Evolutionary conservation across 2,329 filamentous ascomycete genomes (phyloP).

Genomic region (Fusarium sp.): DNA sequence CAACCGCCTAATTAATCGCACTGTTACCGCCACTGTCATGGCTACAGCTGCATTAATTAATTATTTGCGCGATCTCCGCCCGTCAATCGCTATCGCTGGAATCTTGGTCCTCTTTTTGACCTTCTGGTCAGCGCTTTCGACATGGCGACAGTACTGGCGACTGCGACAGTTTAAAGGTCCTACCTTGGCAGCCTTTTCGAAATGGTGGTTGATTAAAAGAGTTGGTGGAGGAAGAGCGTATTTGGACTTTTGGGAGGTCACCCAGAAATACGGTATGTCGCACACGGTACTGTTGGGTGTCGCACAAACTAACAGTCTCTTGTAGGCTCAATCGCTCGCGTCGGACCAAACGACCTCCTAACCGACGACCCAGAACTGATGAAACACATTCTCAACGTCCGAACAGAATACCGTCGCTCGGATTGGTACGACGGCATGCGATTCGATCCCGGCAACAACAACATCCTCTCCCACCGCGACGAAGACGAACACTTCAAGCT

Average conservation of each 20-base stretch:
- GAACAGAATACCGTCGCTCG: slow-evolving; percentile 50
- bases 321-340: slow-evolving; percentile 51
- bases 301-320: neutral
- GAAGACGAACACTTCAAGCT: slow-evolving; percentile 57
- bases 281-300: neutral
- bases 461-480: slow-evolving; percentile 61
- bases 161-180: slow-evolving; percentile 57
- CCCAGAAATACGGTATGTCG: slow-evolving; percentile 50
- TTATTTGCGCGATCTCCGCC: neutral
- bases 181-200: slow-evolving; percentile 51
- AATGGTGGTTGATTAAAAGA: slow-evolving; percentile 52
- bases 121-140: slow-evolving; percentile 33
- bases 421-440: slow-evolving; percentile 61
- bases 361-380: slow-evolving; percentile 55
- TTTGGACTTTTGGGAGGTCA: slow-evolving; percentile 52
- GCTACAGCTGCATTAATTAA: neutral
- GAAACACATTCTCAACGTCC: slow-evolving; percentile 49
- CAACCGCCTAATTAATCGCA: neutral
- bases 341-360: slow-evolving; percentile 56
- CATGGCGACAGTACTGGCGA: slow-evolving; percentile 48
- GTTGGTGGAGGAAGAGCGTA: slow-evolving; percentile 49
- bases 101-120: slow-evolving; percentile 6
- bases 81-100: slow-evolving; percentile 21
- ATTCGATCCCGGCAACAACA: slow-evolving; percentile 64
- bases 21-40: slow-evolving; percentile 9